A percentile compares a stretch with the other conserved stretches of the same genome.
Evolutionary conservation across 768 basidiomycete genomes (phyloP).

Genomic region (Amanita rubescens): DNA sequence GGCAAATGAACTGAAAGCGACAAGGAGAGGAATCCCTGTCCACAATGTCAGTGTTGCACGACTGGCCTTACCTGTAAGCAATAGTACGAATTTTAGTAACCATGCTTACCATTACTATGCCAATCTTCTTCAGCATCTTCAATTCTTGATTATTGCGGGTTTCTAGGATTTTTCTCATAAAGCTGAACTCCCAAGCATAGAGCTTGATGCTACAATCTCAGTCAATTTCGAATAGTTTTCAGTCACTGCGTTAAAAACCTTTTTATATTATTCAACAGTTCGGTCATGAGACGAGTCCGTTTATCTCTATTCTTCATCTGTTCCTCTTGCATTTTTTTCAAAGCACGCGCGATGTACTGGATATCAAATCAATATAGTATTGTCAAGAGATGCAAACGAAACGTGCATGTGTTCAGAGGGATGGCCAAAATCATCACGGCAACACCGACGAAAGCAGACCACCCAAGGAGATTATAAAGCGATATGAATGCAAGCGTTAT

Average conservation of each 20-base stretch:
- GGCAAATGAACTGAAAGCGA: slow-evolving; percentile 80
- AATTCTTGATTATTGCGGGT: slow-evolving; percentile 82
- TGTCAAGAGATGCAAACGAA: background rate
- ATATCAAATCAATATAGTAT: slow-evolving; percentile 15
- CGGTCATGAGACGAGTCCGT: slow-evolving; percentile 83
- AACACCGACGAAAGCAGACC: slow-evolving; percentile 87
- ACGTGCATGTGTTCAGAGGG: slow-evolving; percentile 57
- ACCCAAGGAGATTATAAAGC: slow-evolving; percentile 84
- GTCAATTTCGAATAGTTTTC: background rate
- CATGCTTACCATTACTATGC: slow-evolving; percentile 51
- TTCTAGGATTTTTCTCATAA: slow-evolving; percentile 68
- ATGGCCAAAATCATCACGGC: slow-evolving; percentile 82
- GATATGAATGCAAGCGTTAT: slow-evolving; percentile 86
- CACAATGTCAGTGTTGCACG: slow-evolving; percentile 57
- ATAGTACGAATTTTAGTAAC: slow-evolving; percentile 6
- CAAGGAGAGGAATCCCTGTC: slow-evolving; percentile 64
- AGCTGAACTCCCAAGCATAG: slow-evolving; percentile 94
- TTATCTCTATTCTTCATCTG: slow-evolving; percentile 94
- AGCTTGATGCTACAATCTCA: slow-evolving; percentile 64
- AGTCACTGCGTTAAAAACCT: slow-evolving; percentile 33
- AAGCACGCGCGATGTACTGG: slow-evolving; percentile 58
- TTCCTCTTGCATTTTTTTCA: slow-evolving; percentile 72
- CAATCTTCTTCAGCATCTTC: slow-evolving; percentile 76
- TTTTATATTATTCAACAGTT: slow-evolving; percentile 88
- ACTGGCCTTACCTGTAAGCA: slow-evolving; percentile 22